These are phyloP conservation scores for Euclidium syriacum DNA, from an alignment of 345 rosid genomes.

Conservation along the genomic window DNA sequence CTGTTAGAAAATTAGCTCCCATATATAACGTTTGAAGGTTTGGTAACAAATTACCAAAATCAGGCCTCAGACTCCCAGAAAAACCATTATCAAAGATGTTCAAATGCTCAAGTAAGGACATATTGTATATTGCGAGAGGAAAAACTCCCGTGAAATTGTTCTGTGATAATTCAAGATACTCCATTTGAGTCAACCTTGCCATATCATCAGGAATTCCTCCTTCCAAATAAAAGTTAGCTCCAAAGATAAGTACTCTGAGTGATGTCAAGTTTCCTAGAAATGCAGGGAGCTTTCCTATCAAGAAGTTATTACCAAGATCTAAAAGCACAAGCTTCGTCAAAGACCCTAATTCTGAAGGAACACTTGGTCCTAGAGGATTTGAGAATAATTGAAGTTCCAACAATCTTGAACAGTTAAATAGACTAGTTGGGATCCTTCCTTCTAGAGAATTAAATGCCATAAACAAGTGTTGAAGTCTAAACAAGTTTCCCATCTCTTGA, in stretches of 20 bases:
- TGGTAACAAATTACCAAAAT: neutral
- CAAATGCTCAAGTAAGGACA: neutral
- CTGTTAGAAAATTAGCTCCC: neutral
- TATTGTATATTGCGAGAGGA: neutral
- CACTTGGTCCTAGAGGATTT: neutral
- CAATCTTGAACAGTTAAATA: neutral
- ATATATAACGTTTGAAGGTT: neutral
- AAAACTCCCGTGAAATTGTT: neutral
- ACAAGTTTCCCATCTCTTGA: neutral
- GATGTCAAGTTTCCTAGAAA: neutral
- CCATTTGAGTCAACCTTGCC: neutral
- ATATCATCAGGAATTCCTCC: neutral
- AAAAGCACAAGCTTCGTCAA: neutral
- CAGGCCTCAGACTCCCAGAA: conserved; percentile 8
- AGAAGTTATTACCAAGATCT: neutral
- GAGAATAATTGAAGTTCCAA: neutral
- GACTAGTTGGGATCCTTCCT: neutral
- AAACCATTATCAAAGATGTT: neutral
- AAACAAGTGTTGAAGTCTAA: neutral
- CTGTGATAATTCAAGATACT: neutral
- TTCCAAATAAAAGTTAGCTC: neutral
- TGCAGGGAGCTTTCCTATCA: neutral
- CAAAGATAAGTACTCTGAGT: neutral
- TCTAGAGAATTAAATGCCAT: neutral
- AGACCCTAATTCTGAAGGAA: neutral